A percentile compares a stretch with the other conserved stretches of the same genome.
These are phyloP conservation scores for Penicillium decumbens DNA, from an alignment of 2,329 filamentous ascomycete species.

Conservation along the genomic window DNA sequence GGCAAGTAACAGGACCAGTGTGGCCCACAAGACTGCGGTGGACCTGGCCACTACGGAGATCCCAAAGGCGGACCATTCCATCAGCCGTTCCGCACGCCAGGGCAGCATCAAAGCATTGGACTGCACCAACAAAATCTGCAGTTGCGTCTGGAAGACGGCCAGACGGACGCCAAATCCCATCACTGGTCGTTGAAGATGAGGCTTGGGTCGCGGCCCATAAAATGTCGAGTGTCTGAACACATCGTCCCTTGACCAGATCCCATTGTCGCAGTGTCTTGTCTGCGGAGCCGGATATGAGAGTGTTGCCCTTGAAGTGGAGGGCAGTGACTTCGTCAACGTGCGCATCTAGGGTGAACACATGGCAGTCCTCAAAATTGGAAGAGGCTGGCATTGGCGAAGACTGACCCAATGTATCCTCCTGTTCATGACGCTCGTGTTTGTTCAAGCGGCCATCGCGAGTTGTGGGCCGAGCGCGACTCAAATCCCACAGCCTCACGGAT, in stretches of 20 bases:
- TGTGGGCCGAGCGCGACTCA: slow-evolving; percentile 81
- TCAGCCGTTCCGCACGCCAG: slow-evolving; percentile 95
- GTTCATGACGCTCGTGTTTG: slow-evolving; percentile 45
- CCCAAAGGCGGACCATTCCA: slow-evolving; percentile 95
- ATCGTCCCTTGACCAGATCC: slow-evolving; percentile 95
- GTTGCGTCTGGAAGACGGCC: slow-evolving; percentile 59
- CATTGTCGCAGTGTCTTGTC: slow-evolving; percentile 97
- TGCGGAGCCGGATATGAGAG: slow-evolving; percentile 87
- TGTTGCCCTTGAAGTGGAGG: slow-evolving; percentile 81
- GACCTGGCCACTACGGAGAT: slow-evolving; percentile 94
- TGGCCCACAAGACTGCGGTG: slow-evolving; percentile 93
- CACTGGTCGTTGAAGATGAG: slow-evolving; percentile 61
- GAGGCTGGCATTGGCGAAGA: slow-evolving; percentile 63
- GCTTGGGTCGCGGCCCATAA: slow-evolving; percentile 96
- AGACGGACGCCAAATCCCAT: slow-evolving; percentile 65
- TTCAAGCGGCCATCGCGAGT: slow-evolving; percentile 55
- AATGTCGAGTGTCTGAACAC: slow-evolving; percentile 93
- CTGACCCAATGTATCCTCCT: slow-evolving; percentile 36
- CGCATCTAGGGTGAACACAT: slow-evolving; percentile 79
- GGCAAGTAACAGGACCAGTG: slow-evolving; percentile 84
- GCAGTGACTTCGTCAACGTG: slow-evolving; percentile 95
- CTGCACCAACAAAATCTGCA: slow-evolving; percentile 87
- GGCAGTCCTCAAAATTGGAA: slow-evolving; percentile 83
- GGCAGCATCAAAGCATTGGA: slow-evolving; percentile 94
- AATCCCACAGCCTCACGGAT: slow-evolving; percentile 89